A percentile compares a stretch with the other conserved stretches of the same genome.
Conservation (phyloP, 1,284 basidiomycete species). For the Austroboletus olivaceoglutinosus region DNA sequence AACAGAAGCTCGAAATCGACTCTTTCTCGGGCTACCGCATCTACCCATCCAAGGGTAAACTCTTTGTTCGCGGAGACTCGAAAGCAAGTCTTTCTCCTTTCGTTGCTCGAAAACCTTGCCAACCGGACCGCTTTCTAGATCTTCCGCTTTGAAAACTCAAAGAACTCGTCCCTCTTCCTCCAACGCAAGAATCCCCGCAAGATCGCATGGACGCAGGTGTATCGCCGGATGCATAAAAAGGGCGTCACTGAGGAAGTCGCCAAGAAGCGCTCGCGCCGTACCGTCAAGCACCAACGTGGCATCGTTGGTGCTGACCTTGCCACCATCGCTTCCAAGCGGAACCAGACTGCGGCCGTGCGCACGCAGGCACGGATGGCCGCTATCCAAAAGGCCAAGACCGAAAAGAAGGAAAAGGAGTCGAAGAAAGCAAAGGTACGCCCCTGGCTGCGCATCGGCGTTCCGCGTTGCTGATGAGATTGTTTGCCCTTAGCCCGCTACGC, state of each 20-base stretch:
- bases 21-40: constrained; percentile 94
- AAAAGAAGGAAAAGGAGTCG: constrained; percentile 95
- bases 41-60: constrained; percentile 94
- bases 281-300: constrained; percentile 97
- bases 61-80: constrained; percentile 95
- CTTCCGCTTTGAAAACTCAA: constrained; percentile 89
- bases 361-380: constrained; percentile 79
- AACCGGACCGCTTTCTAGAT: constrained; percentile 48
- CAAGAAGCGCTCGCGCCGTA: constrained; percentile 97
- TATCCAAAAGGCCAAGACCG: constrained; percentile 89
- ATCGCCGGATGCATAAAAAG: constrained; percentile 99
- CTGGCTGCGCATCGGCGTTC: background rate
- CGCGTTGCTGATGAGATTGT: background rate
- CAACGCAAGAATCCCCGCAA: constrained; percentile 99
- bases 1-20: constrained; percentile 96
- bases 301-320: constrained; percentile 96
- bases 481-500: constrained; percentile 44
- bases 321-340: constrained; percentile 87
- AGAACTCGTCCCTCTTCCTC: constrained; percentile 95
- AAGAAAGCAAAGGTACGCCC: constrained; percentile 83
- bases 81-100: constrained; percentile 65
- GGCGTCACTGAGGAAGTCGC: constrained; percentile 98
- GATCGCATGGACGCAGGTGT: constrained; percentile 97
- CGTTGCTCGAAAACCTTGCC: too few relatives aligned
- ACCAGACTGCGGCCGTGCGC: constrained; percentile 87